A percentile compares a stretch with the other conserved stretches of the same genome.
These are phyloP conservation scores for Pestalotiopsis sp. DNA, from an alignment of 2,329 filamentous ascomycete species.

Conservation along the genomic window DNA sequence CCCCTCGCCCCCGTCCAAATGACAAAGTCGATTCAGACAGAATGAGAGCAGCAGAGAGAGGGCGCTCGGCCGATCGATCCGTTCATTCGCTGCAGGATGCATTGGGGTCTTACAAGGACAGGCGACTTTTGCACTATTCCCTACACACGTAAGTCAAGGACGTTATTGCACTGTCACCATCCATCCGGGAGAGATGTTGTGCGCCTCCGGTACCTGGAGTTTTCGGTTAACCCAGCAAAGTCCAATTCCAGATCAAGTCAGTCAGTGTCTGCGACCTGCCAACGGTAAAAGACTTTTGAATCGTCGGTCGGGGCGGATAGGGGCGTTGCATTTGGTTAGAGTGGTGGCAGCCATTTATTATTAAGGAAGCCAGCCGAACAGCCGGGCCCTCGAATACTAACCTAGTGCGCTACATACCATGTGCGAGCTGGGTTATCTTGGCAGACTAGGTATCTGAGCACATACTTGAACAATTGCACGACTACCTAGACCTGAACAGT, in stretches of 20 bases:
- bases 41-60: not conserved
- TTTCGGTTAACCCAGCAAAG: not conserved
- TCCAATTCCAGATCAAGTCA: not conserved
- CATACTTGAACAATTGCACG: not conserved
- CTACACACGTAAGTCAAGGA: not conserved
- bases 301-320: not conserved
- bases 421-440: not conserved
- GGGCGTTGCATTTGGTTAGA: not conserved
- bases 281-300: not conserved
- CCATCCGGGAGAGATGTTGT: not conserved
- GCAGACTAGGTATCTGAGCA: not conserved
- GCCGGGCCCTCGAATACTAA: not conserved
- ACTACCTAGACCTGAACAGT: too few relatives aligned
- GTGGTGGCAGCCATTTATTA: not conserved
- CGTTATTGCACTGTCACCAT: not conserved
- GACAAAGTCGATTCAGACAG: not conserved
- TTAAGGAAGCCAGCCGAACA: not conserved
- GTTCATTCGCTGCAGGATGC: not conserved
- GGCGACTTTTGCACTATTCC: not conserved
- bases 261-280: not conserved
- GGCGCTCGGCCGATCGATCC: conserved; percentile 4
- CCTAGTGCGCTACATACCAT: not conserved
- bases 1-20: not conserved
- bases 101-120: not conserved
- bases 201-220: not conserved